Conservation (phyloP, 2,329 filamentous ascomycete species). For the Sarocladiaceae sp. region DNA sequence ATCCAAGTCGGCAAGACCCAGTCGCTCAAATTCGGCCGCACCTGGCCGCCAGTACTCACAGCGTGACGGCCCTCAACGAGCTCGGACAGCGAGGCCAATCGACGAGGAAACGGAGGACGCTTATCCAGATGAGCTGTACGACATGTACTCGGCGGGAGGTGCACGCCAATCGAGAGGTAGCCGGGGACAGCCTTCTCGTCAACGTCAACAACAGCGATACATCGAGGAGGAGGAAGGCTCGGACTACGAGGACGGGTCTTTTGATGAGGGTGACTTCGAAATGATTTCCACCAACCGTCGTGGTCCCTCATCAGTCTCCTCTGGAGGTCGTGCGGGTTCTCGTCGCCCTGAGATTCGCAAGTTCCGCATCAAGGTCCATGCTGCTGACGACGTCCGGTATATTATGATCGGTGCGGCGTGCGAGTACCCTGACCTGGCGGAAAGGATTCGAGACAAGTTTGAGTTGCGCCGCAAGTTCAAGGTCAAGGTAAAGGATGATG, state of each 20-base stretch:
- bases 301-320: constrained; percentile 40
- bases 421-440: constrained; percentile 72
- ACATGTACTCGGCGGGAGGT: constrained; percentile 46
- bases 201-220: constrained; percentile 51
- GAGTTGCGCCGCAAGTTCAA: constrained; percentile 73
- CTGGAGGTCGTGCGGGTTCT: constrained; percentile 46
- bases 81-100: constrained; percentile 21
- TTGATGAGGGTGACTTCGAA: constrained; percentile 77
- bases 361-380: constrained; percentile 89
- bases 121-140: constrained; percentile 68
- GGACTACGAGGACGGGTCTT: constrained; percentile 64
- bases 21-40: constrained; percentile 41
- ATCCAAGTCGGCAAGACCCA: constrained; percentile 28
- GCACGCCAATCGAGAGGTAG: constrained; percentile 32
- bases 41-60: constrained; percentile 40
- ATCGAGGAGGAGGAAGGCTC: constrained; percentile 81
- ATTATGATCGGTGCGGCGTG: constrained; percentile 76
- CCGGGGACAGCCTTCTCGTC: constrained; percentile 29
- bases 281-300: constrained; percentile 58
- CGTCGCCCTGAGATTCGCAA: constrained; percentile 66
- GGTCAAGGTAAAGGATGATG: constrained; percentile 83
- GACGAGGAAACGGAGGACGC: constrained; percentile 52
- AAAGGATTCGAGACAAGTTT: constrained; percentile 83
- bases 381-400: constrained; percentile 83
- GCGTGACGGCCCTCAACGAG: constrained; percentile 28